Evolutionary conservation across 306 rosid species (phyloP), one percentile per base, ranked within the genome.

Genomic region (Inga laurina): DNA sequence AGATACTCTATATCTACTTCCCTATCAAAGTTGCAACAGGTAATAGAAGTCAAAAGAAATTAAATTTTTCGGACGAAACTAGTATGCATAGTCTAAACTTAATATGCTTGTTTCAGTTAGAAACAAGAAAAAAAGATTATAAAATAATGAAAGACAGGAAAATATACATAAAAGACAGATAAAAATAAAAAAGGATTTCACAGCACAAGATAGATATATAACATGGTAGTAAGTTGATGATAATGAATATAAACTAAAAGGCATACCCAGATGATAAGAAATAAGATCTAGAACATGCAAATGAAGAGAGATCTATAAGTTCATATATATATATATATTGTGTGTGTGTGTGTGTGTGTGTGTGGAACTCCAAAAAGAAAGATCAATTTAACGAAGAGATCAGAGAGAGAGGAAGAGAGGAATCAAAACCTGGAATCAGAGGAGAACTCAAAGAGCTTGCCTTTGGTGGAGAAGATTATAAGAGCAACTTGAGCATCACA

Each of bases 401-500:
- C 15, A 15, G 12, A 56, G 7, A 44, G 14, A 16, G 72, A 15
- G 8, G 46, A 13, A 57, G 21, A 22, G 0, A 37, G 56, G n/a
- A 2, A 35, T 0, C 8, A 59, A 57, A n/a, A 92, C 98, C 98
- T 89, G 80, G 92, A 79, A 30, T 92, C 88, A 2, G 95, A 62
- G 15, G 97, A 88, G 41, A 24, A 94, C 86, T 94, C 92, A 41
- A 86, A 92, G 73, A 91, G 92, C 84, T 90, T 92, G 1, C 97
- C 98, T 81, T 85, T 91, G 19, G 89, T 45, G 69, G 95, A 92
- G 91, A 94, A 92, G 3, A 94, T 88, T 46, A 94, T 88, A 76
- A 94, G 64, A 52, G 94, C 98, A 0, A 94, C 97, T 41, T 94
- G 91, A 71, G 98, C 94, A 82, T 94, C 98, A 39, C 98, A 94